Conservation (phyloP, 2,329 filamentous ascomycete species). For the Monosporascus sp. region DNA sequence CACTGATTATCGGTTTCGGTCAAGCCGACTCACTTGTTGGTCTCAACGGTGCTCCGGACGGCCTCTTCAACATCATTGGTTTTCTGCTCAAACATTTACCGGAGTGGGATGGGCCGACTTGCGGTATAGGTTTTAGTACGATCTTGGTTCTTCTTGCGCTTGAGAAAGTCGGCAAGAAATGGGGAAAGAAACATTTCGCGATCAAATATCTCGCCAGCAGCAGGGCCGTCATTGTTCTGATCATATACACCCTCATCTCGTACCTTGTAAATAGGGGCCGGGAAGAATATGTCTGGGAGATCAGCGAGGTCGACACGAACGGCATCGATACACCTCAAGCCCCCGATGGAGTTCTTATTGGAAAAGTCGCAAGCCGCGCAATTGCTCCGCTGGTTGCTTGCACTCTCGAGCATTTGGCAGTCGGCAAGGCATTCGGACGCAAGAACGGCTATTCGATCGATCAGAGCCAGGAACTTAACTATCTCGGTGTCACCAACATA, state of each 20-base stretch:
- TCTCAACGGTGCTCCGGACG: conserved; percentile 41
- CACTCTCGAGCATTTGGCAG: conserved; percentile 58
- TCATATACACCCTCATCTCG: conserved; percentile 59
- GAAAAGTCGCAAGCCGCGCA: conserved; percentile 46
- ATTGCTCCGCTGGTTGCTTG: conserved; percentile 59
- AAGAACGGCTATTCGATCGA: conserved; percentile 59
- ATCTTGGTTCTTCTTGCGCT: conserved; percentile 52
- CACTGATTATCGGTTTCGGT: conserved; percentile 60
- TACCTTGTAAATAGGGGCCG: conserved; percentile 55
- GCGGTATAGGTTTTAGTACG: conserved; percentile 53
- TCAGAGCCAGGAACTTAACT: conserved; percentile 60
- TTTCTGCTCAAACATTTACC: conserved; percentile 53
- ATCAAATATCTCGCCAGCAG: conserved; percentile 56
- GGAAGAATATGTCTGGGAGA: conserved; percentile 47
- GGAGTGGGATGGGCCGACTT: conserved; percentile 52
- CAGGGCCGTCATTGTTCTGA: conserved; percentile 53
- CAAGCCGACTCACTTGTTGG: conserved; percentile 59
- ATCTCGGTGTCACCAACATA: conserved; percentile 57
- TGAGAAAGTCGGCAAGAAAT: conserved; percentile 52
- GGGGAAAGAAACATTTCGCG: conserved; percentile 51
- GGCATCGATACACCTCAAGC: conserved; percentile 47
- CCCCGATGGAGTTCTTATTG: conserved; percentile 42
- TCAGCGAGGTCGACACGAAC: conserved; percentile 51
- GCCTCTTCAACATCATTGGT: conserved; percentile 52
- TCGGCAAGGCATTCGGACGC: conserved; percentile 58